phyloP scores from a whole-genome alignment of 306 rosid genomes.

The Amphicarpaea edgeworthii region DNA sequence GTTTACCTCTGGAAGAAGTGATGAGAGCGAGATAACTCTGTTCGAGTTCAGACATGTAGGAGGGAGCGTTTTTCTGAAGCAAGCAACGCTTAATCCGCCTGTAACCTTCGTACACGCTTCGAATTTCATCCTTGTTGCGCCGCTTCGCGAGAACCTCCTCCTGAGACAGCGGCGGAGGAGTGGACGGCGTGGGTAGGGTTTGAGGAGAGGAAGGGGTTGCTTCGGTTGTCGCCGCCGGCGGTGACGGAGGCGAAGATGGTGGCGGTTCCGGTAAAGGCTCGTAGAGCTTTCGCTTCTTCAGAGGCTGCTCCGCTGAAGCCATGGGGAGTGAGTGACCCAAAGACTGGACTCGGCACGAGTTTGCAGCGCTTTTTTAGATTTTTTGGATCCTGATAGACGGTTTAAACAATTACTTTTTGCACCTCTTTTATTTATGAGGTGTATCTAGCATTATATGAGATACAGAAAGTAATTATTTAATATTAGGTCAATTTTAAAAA shows the following conservation, averaged over 20 bases:
- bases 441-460: no score
- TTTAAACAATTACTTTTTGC: no score
- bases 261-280: conserved; percentile 38
- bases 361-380: neutral
- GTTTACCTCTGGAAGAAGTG: conserved; percentile 59
- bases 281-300: conserved; percentile 45
- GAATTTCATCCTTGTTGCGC: conserved; percentile 52
- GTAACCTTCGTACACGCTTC: conserved; percentile 47
- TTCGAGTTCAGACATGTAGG: conserved; percentile 49
- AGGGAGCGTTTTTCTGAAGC: conserved; percentile 37
- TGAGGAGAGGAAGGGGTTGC: conserved; percentile 37
- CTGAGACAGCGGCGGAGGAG: conserved; percentile 46
- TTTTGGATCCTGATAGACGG: no score
- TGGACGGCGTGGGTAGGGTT: conserved; percentile 53
- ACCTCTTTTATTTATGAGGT: no score
- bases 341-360: conserved; percentile 39
- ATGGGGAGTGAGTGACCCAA: conserved; percentile 29
- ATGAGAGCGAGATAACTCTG: conserved; percentile 57
- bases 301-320: conserved; percentile 62
- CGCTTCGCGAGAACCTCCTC: conserved; percentile 54
- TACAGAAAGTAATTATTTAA: no score
- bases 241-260: conserved; percentile 34
- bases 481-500: no score
- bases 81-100: conserved; percentile 47
- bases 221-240: conserved; percentile 29